These are phyloP conservation scores for Albatrellus ellisii DNA, from an alignment of 768 basidiomycete species.

Conservation along the genomic window DNA sequence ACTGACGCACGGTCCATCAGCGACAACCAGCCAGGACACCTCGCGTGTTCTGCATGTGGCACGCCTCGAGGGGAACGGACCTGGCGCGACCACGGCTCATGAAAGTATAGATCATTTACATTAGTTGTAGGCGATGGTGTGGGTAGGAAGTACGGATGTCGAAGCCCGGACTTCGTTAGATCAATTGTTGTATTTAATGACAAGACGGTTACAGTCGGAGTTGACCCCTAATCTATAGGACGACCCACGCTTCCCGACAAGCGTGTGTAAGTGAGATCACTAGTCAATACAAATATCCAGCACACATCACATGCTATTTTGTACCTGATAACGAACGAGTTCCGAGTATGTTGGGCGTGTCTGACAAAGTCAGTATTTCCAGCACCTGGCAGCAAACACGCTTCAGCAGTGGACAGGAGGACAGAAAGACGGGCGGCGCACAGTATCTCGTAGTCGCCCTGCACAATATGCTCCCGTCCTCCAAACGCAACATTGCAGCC, in stretches of 20 bases:
- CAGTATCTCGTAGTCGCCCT: slow-evolving; percentile 30
- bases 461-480: slow-evolving; percentile 24
- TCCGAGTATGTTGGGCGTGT: no score
- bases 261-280: no score
- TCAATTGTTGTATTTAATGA: no score
- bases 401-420: background rate
- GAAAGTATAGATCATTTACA: background rate
- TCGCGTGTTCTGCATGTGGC: slow-evolving; percentile 50
- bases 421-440: slow-evolving; percentile 15
- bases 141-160: no score
- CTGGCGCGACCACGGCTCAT: background rate
- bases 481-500: slow-evolving; percentile 30
- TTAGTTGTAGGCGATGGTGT: no score
- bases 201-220: no score
- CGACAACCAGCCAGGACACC: slow-evolving; percentile 35
- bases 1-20: slow-evolving; percentile 22
- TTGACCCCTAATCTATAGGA: no score
- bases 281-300: background rate
- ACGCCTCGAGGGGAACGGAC: slow-evolving; percentile 33
- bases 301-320: background rate
- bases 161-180: no score
- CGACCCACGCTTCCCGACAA: no score
- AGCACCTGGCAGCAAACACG: background rate
- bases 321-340: no score
- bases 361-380: no score